phyloP scores from a whole-genome alignment of 129 eudicot species.

The Oenanthe sinensis region DNA sequence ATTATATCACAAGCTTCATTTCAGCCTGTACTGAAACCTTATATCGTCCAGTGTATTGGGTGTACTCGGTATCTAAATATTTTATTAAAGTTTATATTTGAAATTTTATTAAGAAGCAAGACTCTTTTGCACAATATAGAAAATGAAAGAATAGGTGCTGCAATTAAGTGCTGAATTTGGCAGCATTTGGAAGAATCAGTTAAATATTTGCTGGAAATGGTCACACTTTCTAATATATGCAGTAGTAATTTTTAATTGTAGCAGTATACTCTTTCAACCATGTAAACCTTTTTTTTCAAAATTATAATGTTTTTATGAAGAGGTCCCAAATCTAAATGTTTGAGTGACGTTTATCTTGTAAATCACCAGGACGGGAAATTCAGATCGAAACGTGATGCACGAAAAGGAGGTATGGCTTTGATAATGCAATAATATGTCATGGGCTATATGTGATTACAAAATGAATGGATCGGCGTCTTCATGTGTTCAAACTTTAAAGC shows the following conservation, averaged over 20 bases:
- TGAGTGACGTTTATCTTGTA: slow-evolving; percentile 33
- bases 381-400: slow-evolving; percentile 95
- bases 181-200: neutral
- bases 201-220: neutral
- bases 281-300: neutral
- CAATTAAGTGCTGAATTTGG: neutral
- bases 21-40: neutral
- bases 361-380: slow-evolving; percentile 79
- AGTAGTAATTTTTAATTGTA: neutral
- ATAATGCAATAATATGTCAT: slow-evolving; percentile 2
- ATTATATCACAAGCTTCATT: neutral
- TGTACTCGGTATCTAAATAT: neutral
- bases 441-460: neutral
- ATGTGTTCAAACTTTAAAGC: neutral
- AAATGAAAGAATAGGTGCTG: neutral
- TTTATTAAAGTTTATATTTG: neutral
- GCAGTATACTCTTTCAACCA: neutral
- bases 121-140: neutral
- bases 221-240: neutral
- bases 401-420: slow-evolving; percentile 80
- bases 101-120: neutral
- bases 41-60: neutral
- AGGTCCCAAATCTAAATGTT: slow-evolving; percentile 11
- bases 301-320: neutral
- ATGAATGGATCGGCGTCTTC: neutral